Evolutionary conservation across 176 grass and related monocot species (phyloP).

Genomic region (Poa pratensis): DNA sequence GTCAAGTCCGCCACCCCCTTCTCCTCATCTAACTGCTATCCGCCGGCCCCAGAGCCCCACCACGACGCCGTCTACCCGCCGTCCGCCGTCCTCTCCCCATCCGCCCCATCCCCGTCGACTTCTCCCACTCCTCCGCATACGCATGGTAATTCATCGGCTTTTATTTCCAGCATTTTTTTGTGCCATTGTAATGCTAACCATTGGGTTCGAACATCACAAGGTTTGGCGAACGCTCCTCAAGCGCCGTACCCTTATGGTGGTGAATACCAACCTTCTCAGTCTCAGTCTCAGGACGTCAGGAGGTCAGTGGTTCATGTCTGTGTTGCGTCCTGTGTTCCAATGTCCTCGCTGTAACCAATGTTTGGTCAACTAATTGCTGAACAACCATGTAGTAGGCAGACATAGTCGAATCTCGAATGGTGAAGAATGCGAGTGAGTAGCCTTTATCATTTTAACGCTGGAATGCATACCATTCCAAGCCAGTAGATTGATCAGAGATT

Average conservation of each 20-base stretch:
- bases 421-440: background rate
- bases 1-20: conserved; percentile 66
- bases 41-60: background rate
- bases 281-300: conserved; percentile 31
- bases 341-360: background rate
- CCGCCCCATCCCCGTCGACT: conserved; percentile 35
- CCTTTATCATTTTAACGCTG: background rate
- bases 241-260: conserved; percentile 53
- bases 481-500: background rate
- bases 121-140: background rate
- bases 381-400: background rate
- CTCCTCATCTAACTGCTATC: conserved; percentile 42
- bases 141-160: conserved; percentile 21
- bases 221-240: conserved; percentile 51
- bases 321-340: background rate
- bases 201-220: conserved; percentile 2
- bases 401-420: background rate
- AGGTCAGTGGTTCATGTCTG: conserved; percentile 47
- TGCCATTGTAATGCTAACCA: background rate
- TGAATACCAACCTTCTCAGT: conserved; percentile 57
- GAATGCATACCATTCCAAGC: background rate
- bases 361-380: background rate
- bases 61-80: conserved; percentile 57
- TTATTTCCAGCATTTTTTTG: background rate
- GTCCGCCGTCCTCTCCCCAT: conserved; percentile 50